Percentiles rank a stretch among this genome's conserved stretches.
These are phyloP conservation scores for Blastocystis hominis DNA, from an alignment of 352 stramenopile genomes.

Conservation along the genomic window DNA sequence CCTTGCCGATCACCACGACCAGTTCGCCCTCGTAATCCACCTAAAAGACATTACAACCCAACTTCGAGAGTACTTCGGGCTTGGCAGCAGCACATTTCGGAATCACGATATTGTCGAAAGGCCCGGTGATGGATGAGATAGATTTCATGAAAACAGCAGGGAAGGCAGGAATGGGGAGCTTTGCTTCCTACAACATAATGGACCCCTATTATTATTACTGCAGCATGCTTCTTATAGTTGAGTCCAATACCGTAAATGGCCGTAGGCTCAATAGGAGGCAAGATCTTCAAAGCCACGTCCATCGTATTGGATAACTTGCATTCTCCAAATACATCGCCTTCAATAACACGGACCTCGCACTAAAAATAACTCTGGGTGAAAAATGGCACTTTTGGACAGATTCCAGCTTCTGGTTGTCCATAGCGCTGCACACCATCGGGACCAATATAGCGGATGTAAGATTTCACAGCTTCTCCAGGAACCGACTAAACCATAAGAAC, in stretches of 20 bases:
- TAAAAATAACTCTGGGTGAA: background rate
- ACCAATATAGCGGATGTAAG: constrained; percentile 34
- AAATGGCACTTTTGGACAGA: background rate
- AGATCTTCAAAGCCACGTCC: constrained; percentile 61
- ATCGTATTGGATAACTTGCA: constrained; percentile 27
- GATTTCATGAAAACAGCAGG: constrained; percentile 77
- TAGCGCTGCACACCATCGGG: constrained; percentile 33
- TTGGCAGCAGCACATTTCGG: constrained; percentile 62
- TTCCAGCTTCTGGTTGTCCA: constrained; percentile 45
- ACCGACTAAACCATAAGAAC: background rate
- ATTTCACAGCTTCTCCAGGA: constrained; percentile 26
- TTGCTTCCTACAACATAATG: constrained; percentile 69
- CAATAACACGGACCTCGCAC: constrained; percentile 49
- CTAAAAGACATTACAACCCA: constrained; percentile 61
- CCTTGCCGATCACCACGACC: constrained; percentile 73
- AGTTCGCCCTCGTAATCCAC: constrained; percentile 82
- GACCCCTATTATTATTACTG: constrained; percentile 47
- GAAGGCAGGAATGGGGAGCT: constrained; percentile 71
- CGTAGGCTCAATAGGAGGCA: constrained; percentile 71
- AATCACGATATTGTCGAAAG: constrained; percentile 71
- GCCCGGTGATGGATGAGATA: constrained; percentile 70
- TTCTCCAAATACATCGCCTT: constrained; percentile 51
- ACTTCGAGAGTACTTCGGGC: constrained; percentile 59
- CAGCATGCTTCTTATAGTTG: constrained; percentile 76
- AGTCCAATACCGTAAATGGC: constrained; percentile 76